Conservation (phyloP, 1,284 basidiomycete genomes). For the Agroathelia rolfsii region DNA sequence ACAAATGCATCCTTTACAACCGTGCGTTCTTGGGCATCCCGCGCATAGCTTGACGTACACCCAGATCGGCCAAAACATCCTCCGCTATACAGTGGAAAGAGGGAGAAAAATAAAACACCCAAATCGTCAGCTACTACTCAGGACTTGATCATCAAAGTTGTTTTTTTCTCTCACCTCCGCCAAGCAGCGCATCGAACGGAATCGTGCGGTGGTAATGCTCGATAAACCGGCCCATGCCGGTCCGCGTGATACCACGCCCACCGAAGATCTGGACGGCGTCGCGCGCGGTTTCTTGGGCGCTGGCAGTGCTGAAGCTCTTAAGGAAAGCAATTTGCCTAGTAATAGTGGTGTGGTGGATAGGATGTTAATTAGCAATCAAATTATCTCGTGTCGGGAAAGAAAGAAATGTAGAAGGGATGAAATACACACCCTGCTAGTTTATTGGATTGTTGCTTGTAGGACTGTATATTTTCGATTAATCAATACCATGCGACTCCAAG, state of each 20-base stretch:
- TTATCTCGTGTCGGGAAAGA: not conserved
- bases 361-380: slow-evolving; percentile 5
- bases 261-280: slow-evolving; percentile 79
- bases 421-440: slow-evolving; percentile 49
- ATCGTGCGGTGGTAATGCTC: slow-evolving; percentile 65
- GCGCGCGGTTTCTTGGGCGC: slow-evolving; percentile 63
- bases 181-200: slow-evolving; percentile 57
- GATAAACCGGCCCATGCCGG: slow-evolving; percentile 62
- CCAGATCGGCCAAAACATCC: slow-evolving; percentile 61
- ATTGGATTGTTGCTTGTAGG: slow-evolving; percentile 46
- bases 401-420: not conserved
- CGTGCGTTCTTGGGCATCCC: slow-evolving; percentile 52
- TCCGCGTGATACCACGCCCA: slow-evolving; percentile 68
- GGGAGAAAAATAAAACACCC: not conserved
- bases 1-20: slow-evolving; percentile 32
- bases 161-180: slow-evolving; percentile 31
- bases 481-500: slow-evolving; percentile 5
- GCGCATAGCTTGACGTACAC: slow-evolving; percentile 59
- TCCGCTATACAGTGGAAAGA: slow-evolving; percentile 33
- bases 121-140: slow-evolving; percentile 8
- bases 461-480: slow-evolving; percentile 21
- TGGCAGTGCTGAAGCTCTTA: slow-evolving; percentile 64
- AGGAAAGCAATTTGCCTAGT: slow-evolving; percentile 73
- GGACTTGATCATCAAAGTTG: too few species aligned
- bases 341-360: slow-evolving; percentile 6